Conservation (phyloP, 768 basidiomycete genomes). For the Panaeolus cyanescens region DNA sequence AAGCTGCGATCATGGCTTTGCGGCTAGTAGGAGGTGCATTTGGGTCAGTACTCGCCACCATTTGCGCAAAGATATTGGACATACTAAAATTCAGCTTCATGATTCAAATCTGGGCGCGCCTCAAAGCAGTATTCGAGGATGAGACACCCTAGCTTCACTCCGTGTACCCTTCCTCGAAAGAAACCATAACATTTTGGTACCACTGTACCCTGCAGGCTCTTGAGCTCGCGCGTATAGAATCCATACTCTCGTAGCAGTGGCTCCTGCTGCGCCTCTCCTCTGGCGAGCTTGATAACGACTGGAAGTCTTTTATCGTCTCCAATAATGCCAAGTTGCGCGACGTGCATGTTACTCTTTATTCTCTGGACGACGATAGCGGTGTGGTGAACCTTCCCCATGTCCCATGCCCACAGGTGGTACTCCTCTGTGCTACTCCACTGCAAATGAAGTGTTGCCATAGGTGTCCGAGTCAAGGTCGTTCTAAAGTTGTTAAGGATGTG, state of each 20-base stretch:
- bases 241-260: slow-evolving; percentile 31
- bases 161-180: slow-evolving; percentile 28
- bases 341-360: slow-evolving; percentile 19
- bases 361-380: slow-evolving; percentile 22
- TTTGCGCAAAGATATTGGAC: slow-evolving; percentile 3
- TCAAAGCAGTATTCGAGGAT: slow-evolving; percentile 38
- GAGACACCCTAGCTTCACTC: slow-evolving; percentile 30
- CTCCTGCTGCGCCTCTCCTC: slow-evolving; percentile 21
- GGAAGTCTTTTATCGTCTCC: slow-evolving; percentile 16
- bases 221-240: slow-evolving; percentile 34
- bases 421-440: slow-evolving; percentile 16
- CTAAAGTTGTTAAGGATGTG: neutral
- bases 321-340: slow-evolving; percentile 20
- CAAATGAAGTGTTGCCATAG: slow-evolving; percentile 31
- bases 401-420: slow-evolving; percentile 25
- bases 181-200: slow-evolving; percentile 42
- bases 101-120: slow-evolving; percentile 11
- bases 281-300: slow-evolving; percentile 36
- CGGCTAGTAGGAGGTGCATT: slow-evolving; percentile 22
- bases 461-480: neutral
- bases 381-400: slow-evolving; percentile 24
- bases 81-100: slow-evolving; percentile 22
- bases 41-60: neutral
- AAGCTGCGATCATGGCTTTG: slow-evolving; percentile 30
- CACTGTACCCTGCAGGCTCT: slow-evolving; percentile 35